Percentiles rank a stretch among this genome's conserved stretches.
These are phyloP conservation scores for Trichoderma koningii DNA, from an alignment of 2,329 filamentous ascomycete genomes.

Conservation along the genomic window DNA sequence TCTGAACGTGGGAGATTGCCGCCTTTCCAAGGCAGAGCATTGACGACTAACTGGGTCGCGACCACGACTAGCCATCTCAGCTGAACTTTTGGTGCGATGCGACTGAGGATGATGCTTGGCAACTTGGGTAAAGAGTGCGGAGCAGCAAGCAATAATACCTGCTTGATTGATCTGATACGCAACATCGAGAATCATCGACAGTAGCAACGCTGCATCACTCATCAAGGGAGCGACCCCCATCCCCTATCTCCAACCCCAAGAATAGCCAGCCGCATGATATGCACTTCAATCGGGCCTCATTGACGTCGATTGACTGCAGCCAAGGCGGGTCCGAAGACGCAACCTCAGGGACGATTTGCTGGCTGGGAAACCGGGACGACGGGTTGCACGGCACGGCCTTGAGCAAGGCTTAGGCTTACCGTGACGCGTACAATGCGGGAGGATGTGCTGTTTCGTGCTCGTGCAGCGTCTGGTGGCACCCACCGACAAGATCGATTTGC, in stretches of 20 bases:
- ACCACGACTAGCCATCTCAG: neutral
- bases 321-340: slow-evolving; percentile 11
- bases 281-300: slow-evolving; percentile 1
- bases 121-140: neutral
- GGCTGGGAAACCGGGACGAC: slow-evolving; percentile 2
- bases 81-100: neutral
- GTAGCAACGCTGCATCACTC: neutral
- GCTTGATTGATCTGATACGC: no score
- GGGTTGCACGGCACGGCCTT: slow-evolving; percentile 11
- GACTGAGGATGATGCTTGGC: neutral
- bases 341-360: neutral
- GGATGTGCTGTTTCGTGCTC: neutral
- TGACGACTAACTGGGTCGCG: neutral
- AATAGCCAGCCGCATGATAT: slow-evolving; percentile 9
- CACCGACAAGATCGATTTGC: neutral
- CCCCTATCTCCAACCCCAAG: neutral
- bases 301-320: slow-evolving; percentile 17
- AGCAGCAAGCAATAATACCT: neutral
- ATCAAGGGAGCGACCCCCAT: neutral
- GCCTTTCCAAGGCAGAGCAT: neutral
- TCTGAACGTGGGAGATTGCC: neutral
- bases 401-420: neutral
- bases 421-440: slow-evolving; percentile 15
- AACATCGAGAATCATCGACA: neutral
- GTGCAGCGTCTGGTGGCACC: neutral